Conservation (phyloP, 148 eudicot genomes). For the Diospyros lotus region DNA sequence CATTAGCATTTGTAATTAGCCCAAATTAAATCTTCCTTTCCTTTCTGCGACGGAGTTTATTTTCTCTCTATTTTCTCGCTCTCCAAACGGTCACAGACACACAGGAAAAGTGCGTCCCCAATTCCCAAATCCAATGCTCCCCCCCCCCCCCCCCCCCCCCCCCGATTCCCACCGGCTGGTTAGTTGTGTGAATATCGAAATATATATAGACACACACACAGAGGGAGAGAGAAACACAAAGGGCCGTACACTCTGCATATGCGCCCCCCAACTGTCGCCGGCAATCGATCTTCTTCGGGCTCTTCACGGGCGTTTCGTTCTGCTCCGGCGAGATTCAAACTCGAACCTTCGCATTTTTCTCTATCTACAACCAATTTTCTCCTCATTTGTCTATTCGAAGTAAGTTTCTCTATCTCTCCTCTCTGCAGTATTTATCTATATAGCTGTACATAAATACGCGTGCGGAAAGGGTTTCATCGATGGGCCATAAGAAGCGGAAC, state of each 20-base stretch:
- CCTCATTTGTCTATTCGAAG: constrained; percentile 4
- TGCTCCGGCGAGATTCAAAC: constrained; percentile 2
- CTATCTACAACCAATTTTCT: neutral
- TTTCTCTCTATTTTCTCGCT: no score
- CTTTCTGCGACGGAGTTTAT: no score
- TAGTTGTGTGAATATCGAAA: neutral
- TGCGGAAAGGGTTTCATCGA: constrained; percentile 20
- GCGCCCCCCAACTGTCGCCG: neutral
- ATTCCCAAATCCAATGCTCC: neutral
- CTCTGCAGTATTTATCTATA: neutral
- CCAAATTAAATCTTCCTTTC: no score
- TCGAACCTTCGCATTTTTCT: neutral
- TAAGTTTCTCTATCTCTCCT: constrained; percentile 9
- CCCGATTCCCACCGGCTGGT: neutral
- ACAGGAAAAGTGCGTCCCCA: no score
- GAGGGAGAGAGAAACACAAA: neutral
- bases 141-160: neutral
- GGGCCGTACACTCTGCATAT: neutral
- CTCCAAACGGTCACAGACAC: no score
- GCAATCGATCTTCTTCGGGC: neutral
- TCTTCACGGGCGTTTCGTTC: neutral
- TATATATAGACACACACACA: neutral
- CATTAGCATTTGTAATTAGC: no score
- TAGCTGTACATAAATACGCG: constrained; percentile 7
- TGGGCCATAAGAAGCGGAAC: constrained; percentile 68